phyloP scores from a whole-genome alignment of 2,329 filamentous ascomycete species.

The Coccinonectria pachysandricola region DNA sequence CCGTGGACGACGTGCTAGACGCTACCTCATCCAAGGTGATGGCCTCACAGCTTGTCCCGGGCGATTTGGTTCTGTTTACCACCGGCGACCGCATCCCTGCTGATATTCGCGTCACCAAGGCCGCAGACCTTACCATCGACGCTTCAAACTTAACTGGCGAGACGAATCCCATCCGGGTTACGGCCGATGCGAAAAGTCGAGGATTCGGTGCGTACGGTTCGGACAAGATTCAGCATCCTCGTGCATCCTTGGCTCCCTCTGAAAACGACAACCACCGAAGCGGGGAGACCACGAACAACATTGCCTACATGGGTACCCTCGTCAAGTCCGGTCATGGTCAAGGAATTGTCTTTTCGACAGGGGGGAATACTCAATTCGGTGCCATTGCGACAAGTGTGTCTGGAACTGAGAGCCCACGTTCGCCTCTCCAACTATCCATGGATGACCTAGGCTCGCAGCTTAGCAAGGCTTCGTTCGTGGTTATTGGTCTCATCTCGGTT shows the following conservation, averaged over 20 bases:
- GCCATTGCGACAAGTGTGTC: constrained; percentile 91
- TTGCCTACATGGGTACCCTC: constrained; percentile 96
- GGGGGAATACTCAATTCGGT: constrained; percentile 87
- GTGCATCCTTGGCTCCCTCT: constrained; percentile 32
- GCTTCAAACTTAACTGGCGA: constrained; percentile 95
- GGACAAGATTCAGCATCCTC: constrained; percentile 19
- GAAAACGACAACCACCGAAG: constrained; percentile 47
- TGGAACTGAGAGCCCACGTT: constrained; percentile 89
- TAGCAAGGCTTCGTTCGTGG: constrained; percentile 90
- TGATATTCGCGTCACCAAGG: constrained; percentile 86
- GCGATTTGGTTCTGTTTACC: constrained; percentile 86
- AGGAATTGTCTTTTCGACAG: constrained; percentile 94
- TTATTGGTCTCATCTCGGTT: constrained; percentile 87
- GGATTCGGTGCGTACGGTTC: constrained; percentile 18
- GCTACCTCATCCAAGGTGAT: constrained; percentile 74
- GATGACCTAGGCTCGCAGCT: constrained; percentile 92
- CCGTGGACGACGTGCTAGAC: constrained; percentile 55
- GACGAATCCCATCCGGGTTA: constrained; percentile 83
- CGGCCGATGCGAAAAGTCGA: constrained; percentile 44
- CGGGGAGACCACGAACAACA: constrained; percentile 71
- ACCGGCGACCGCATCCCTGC: constrained; percentile 95
- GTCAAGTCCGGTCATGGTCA: constrained; percentile 93
- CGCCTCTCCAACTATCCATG: constrained; percentile 91
- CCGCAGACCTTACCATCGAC: constrained; percentile 84
- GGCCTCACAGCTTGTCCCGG: constrained; percentile 78